Conservation (phyloP, 2,329 filamentous ascomycete genomes). For the Fusarium mexicanum region DNA sequence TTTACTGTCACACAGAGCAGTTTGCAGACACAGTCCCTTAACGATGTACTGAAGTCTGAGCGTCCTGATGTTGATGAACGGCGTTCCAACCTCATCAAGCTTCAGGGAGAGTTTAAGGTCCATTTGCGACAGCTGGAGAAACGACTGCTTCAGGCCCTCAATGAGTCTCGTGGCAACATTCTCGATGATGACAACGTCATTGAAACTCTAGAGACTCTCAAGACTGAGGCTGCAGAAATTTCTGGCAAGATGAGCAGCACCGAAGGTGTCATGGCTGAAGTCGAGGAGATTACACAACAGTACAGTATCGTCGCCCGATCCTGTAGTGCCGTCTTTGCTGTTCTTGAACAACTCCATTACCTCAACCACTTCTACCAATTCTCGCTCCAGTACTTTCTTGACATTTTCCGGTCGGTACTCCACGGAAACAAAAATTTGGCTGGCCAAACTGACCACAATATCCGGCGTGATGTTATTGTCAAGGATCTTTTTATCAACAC, state of each 20-base stretch:
- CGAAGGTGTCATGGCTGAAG: constrained; percentile 97
- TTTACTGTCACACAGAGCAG: constrained; percentile 99
- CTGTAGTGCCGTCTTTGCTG: constrained; percentile 96
- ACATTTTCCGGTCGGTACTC: constrained; percentile 95
- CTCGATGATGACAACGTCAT: constrained; percentile 98
- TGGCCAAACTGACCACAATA: constrained; percentile 77
- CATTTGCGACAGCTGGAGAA: constrained; percentile 96
- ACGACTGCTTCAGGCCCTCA: constrained; percentile 90
- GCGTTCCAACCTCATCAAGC: constrained; percentile 95
- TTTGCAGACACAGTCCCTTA: constrained; percentile 96
- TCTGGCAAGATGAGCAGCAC: constrained; percentile 96
- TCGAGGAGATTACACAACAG: constrained; percentile 93
- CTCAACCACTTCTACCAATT: constrained; percentile 99
- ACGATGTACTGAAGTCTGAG: constrained; percentile 97
- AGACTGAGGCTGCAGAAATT: constrained; percentile 97
- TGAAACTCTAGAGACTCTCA: constrained; percentile 95
- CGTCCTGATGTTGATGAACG: constrained; percentile 96
- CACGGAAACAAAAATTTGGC: constrained; percentile 79
- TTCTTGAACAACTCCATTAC: constrained; percentile 96
- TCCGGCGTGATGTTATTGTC: constrained; percentile 88
- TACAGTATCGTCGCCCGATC: constrained; percentile 94
- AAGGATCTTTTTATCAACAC: constrained; percentile 90
- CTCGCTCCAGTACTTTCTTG: constrained; percentile 96
- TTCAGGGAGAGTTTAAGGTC: constrained; percentile 99
- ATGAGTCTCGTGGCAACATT: constrained; percentile 97